These are phyloP conservation scores for Cajanus cajan DNA, from an alignment of 306 rosid species.

Conservation along the genomic window DNA sequence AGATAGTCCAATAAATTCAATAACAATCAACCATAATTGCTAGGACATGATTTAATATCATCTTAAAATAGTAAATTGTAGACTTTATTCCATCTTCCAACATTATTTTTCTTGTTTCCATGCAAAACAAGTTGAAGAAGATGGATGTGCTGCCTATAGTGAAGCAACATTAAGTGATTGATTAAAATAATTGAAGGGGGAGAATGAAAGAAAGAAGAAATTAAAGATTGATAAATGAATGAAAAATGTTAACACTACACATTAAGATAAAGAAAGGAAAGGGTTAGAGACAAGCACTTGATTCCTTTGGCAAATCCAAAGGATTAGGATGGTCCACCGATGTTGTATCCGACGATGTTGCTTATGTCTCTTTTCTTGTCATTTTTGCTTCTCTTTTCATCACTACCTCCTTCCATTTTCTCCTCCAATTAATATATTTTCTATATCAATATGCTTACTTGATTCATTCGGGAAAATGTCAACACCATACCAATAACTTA, in stretches of 20 bases:
- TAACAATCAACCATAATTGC: too few species aligned
- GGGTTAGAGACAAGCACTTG: slow-evolving; percentile 60
- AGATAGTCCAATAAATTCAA: too few species aligned
- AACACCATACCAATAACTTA: neutral
- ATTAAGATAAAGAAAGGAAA: neutral
- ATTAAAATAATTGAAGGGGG: neutral
- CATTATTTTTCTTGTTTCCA: neutral
- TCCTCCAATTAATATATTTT: neutral
- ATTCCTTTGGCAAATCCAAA: slow-evolving; percentile 94
- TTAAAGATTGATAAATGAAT: too few species aligned
- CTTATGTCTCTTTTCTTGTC: slow-evolving; percentile 52
- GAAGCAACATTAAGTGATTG: slow-evolving; percentile 14
- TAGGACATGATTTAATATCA: too few species aligned
- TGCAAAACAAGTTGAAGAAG: neutral
- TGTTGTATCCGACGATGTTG: slow-evolving; percentile 59
- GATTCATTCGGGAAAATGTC: slow-evolving; percentile 28
- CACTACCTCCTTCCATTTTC: neutral
- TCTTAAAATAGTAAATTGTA: too few species aligned
- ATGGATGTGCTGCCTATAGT: neutral
- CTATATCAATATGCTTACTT: neutral
- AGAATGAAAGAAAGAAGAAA: neutral
- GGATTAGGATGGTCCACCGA: slow-evolving; percentile 66
- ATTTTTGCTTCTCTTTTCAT: slow-evolving; percentile 10
- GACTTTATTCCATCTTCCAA: too few species aligned
- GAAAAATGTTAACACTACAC: too few species aligned